Base-by-base conservation (phyloP, 2,329 filamentous ascomycete genomes). In the Zelopaecilomyces penicillatus region DNA sequence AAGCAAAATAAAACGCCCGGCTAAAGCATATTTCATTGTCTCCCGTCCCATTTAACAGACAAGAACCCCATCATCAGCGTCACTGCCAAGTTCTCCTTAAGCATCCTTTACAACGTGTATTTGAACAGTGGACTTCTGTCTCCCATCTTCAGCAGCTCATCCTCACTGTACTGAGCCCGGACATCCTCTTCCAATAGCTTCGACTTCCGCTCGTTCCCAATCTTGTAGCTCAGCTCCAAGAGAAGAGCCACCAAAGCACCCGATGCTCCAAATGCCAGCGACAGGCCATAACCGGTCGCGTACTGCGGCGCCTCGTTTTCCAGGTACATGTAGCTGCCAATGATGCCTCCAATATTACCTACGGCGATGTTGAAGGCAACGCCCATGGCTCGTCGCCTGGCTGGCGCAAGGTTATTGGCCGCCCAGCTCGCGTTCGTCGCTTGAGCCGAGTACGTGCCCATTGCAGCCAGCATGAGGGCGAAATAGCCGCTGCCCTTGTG, bases 401-500 rank as follows among this genome's bases (percentile, higher is more conserved):
- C 53, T 1, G 62, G 61, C 0, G 58, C 83, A n/a, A 79, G 71
- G 48, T 87, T 87, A 60, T 87, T 87, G 30, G 74, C 74, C 0
- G 73, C 67, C 83, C 84, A 87, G 1, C 79, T 74, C 33, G 85
- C 79, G 0, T 79, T 84, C 4, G 60, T 51, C 1, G 82, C 61
- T 45, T 85, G 78, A 39, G 74, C 77, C 0, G 83, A 83, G 53
- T 86, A 87, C 44, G 87, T 85, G 0, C 83, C 83, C 46, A 84
- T 67, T 0, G 81, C 81, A 0, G 76, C 81, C 0, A 88, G 67
- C 57, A 86, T 85, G 0, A 75, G 77, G 1, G 79, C 82, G 0
- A 80, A 79, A 56, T 87, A 87, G 43, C 80, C 75, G 1, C 82
- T 71, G 1, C 70, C 69, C 0, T 80, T 65, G 1, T 67, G 53